Conservation (phyloP, 2,329 filamentous ascomycete species). For the Lachnellula subtilissima region DNA sequence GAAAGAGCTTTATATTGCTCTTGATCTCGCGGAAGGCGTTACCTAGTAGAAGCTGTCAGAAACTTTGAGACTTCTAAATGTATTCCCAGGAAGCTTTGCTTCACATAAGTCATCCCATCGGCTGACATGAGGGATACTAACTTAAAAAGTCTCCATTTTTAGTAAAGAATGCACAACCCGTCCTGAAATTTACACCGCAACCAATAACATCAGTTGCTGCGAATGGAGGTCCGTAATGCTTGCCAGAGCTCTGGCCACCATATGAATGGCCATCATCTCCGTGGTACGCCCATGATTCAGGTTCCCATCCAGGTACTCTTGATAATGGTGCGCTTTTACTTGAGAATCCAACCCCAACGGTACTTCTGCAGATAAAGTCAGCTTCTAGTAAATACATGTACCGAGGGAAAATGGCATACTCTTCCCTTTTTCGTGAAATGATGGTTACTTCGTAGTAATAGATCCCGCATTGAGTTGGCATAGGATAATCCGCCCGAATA, state of each 20-base stretch:
- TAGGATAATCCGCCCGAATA: slow-evolving; percentile 76
- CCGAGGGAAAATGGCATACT: slow-evolving; percentile 40
- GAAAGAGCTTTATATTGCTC: slow-evolving; percentile 54
- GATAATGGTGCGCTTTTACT: slow-evolving; percentile 48
- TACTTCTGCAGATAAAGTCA: slow-evolving; percentile 40
- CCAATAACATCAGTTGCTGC: slow-evolving; percentile 55
- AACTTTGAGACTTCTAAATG: background rate
- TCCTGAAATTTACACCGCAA: slow-evolving; percentile 62
- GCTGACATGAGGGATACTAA: slow-evolving; percentile 32
- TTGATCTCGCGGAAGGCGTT: slow-evolving; percentile 64
- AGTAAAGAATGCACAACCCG: slow-evolving; percentile 62
- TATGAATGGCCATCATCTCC: slow-evolving; percentile 63
- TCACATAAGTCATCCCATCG: background rate
- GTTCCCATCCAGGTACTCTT: slow-evolving; percentile 61
- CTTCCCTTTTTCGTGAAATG: slow-evolving; percentile 61
- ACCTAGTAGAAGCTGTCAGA: slow-evolving; percentile 47
- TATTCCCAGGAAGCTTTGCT: background rate
- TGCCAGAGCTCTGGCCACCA: slow-evolving; percentile 51
- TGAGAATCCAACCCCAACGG: slow-evolving; percentile 60
- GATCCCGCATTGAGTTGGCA: slow-evolving; percentile 85
- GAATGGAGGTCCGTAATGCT: slow-evolving; percentile 53
- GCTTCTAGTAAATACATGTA: slow-evolving; percentile 1
- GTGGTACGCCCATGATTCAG: slow-evolving; percentile 65
- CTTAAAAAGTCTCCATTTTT: slow-evolving; percentile 57
- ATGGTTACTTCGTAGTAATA: slow-evolving; percentile 85